Evolutionary conservation across 1,139 yeast species (phyloP), one percentile per base, ranked within the genome.

Genomic region (Blastobotrys illinoisensis): DNA sequence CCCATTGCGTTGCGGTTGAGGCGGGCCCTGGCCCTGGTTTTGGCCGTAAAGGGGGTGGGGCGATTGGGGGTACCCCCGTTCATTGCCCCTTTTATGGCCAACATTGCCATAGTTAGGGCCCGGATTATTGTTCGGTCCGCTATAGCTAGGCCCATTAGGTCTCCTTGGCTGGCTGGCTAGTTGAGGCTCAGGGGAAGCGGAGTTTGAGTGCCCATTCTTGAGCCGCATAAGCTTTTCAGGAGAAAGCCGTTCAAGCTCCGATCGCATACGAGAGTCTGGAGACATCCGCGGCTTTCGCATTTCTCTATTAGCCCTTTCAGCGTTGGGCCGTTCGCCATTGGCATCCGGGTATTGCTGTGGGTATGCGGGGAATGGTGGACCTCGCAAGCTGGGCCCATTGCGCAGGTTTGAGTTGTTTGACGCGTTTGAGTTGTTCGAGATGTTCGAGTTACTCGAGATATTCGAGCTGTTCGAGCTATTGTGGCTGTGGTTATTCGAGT

Each of bases 311-410:
- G 23, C 5, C 23, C 23, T 4, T 6, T 21, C 23, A 6, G 5
- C 23, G 6, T 21, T 21, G 23, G 32, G 32, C 32, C 13, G 9
- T 9, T 26, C 32, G 32, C 32, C 13, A 26, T 5, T 26, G 9
- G 32, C 32, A 3, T 26, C 32, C 6, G 32, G 50, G 13, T 50
- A 36, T 47, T 50, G 50, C 40, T 50, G 53, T 21, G 23, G 23
- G 23, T 21, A 21, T 4, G 23, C 23, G 6, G 23, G 23, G 23
- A 21, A 21, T 21, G 23, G 23, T 6, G 23, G 23, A 6, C 23
- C 23, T 4, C 23, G 23, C 5, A 6, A 21, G 23, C 6, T 21
- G 23, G 23, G 23, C 5, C 23, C 23, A 21, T 21, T n/a, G n/a
- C n/a, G n/a, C n/a, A n/a, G n/a, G n/a, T n/a, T 4, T 6, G 23